phyloP scores from a whole-genome alignment of 768 basidiomycete species.

The Psilocybe subaeruginosa region DNA sequence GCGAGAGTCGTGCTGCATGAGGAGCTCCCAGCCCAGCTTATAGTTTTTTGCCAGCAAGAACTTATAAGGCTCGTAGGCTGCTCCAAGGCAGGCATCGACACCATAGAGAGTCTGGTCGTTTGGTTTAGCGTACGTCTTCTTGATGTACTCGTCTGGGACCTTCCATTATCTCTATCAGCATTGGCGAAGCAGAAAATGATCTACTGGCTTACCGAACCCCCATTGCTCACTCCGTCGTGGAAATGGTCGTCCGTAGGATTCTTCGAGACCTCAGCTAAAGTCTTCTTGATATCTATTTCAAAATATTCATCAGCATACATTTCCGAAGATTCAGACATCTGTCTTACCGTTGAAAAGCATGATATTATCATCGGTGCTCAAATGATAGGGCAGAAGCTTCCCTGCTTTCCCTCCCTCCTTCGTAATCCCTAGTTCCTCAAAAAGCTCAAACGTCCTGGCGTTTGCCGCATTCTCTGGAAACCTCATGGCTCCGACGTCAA shows the following conservation, averaged over 20 bases:
- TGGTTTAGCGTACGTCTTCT: constrained; percentile 7
- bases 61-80: constrained; percentile 9
- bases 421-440: constrained; percentile 9
- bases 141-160: constrained; percentile 11
- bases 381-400: constrained; percentile 10
- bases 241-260: constrained; percentile 6
- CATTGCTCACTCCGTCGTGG: constrained; percentile 8
- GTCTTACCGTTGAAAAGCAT: constrained; percentile 4
- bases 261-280: neutral
- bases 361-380: constrained; percentile 10
- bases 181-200: neutral
- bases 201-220: constrained; percentile 1
- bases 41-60: constrained; percentile 9
- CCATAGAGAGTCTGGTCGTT: constrained; percentile 2
- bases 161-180: neutral
- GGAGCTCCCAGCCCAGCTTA: constrained; percentile 26
- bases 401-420: constrained; percentile 1
- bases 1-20: constrained; percentile 24
- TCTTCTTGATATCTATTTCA: constrained; percentile 7
- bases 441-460: constrained; percentile 11
- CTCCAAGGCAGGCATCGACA: constrained; percentile 4
- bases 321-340: neutral
- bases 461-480: constrained; percentile 28
- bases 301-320: neutral
- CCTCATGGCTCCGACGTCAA: constrained; percentile 38